phyloP scores from a whole-genome alignment of 805 yeast species.

The Candida stauntonica region DNA sequence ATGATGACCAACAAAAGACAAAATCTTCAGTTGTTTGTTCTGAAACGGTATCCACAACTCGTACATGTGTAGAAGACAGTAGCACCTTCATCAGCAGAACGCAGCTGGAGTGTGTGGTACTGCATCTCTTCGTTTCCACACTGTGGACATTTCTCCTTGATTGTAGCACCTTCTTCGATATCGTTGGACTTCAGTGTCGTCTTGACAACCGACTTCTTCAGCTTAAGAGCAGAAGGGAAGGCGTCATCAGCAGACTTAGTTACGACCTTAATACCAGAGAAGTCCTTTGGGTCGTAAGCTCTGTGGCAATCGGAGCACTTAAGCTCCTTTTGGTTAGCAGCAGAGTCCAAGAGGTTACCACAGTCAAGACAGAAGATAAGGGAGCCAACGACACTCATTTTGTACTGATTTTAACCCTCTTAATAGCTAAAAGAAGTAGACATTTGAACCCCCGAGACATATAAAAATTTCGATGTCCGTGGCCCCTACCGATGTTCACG shows the following conservation, averaged over 20 bases:
- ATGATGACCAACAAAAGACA: neutral
- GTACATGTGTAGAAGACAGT: constrained; percentile 98
- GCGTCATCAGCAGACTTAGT: constrained; percentile 90
- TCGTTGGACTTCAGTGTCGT: constrained; percentile 74
- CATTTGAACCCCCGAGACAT: no score
- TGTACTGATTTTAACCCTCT: neutral
- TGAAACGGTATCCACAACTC: constrained; percentile 84
- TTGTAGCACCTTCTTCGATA: constrained; percentile 91
- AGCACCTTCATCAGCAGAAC: constrained; percentile 99
- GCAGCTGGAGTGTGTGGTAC: constrained; percentile 90
- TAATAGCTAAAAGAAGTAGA: no score
- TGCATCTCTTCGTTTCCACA: constrained; percentile 98
- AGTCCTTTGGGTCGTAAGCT: constrained; percentile 41
- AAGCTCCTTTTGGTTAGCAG: constrained; percentile 43
- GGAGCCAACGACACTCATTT: constrained; percentile 93
- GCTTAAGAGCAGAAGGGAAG: constrained; percentile 78
- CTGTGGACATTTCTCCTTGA: constrained; percentile 96
- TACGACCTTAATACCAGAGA: constrained; percentile 76
- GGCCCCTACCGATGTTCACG: constrained; percentile 4
- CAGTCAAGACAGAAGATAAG: constrained; percentile 90
- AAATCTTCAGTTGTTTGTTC: constrained; percentile 72
- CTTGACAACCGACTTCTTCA: constrained; percentile 87
- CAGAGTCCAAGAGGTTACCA: constrained; percentile 78
- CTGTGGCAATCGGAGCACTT: constrained; percentile 54
- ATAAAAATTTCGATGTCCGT: constrained; percentile 4